A percentile compares a stretch with the other conserved stretches of the same genome.
phyloP scores from a whole-genome alignment of 2,329 filamentous ascomycete species.

The Aureobasidium sp. region DNA sequence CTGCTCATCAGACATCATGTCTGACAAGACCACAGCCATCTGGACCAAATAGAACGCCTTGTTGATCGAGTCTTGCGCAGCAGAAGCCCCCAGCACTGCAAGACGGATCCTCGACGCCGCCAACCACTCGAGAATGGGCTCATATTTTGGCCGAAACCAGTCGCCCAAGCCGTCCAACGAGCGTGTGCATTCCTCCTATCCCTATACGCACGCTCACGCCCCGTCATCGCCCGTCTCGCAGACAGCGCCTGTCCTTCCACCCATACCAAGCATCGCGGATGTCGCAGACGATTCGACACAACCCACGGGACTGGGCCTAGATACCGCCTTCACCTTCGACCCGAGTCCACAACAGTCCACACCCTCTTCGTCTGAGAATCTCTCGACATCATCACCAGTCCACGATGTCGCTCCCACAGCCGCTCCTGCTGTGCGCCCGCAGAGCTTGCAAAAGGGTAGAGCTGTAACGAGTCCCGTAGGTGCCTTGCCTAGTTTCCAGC shows the following conservation, averaged over 20 bases:
- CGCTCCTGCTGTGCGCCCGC: background rate
- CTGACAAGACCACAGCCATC: background rate
- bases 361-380: background rate
- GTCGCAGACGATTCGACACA: background rate
- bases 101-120: background rate
- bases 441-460: background rate
- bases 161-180: conserved; percentile 11
- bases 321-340: background rate
- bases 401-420: background rate
- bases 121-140: background rate
- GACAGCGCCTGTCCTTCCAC: conserved; percentile 41
- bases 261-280: conserved; percentile 32
- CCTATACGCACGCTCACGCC: background rate
- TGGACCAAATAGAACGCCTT: background rate
- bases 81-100: background rate
- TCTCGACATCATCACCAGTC: background rate
- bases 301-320: background rate
- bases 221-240: conserved; percentile 14
- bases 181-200: background rate
- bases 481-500: background rate
- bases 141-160: conserved; percentile 10
- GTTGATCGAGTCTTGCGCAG: background rate
- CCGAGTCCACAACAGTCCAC: conserved; percentile 1
- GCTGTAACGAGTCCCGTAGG: conserved; percentile 11
- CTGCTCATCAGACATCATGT: background rate